phyloP scores from a whole-genome alignment of 495 filamentous ascomycete species.

The Neurospora cerealis region DNA sequence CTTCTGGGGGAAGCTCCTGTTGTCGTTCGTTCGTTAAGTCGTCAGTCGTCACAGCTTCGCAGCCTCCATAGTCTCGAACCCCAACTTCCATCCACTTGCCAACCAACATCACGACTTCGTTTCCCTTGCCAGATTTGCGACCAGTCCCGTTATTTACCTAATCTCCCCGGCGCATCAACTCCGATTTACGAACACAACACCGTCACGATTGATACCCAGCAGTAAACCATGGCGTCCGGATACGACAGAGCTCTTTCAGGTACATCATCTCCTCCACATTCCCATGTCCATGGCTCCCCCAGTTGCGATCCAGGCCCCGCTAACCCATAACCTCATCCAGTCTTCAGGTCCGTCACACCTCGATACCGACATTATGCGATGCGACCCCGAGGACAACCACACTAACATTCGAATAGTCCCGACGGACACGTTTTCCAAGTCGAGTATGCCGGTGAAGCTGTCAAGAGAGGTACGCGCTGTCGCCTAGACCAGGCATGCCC shows the following conservation, averaged over 20 bases:
- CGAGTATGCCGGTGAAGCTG: constrained; percentile 97
- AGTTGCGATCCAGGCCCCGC: constrained; percentile 9
- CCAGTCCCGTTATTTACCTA: background rate
- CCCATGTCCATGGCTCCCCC: constrained; percentile 1
- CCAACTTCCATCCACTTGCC: background rate
- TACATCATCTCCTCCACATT: constrained; percentile 36
- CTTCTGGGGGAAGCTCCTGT: constrained; percentile 3
- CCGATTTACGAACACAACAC: constrained; percentile 2
- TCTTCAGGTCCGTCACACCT: constrained; percentile 52
- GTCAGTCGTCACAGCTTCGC: constrained; percentile 15
- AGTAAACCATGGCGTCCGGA: constrained; percentile 61
- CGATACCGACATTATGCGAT: background rate
- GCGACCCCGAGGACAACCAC: background rate
- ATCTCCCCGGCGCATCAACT: constrained; percentile 1
- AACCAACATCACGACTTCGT: background rate
- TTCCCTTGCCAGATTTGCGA: background rate
- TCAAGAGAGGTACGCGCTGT: constrained; percentile 71
- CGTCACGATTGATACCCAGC: background rate
- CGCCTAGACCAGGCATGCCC: background rate
- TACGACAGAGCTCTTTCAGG: constrained; percentile 93
- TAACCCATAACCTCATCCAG: constrained; percentile 36
- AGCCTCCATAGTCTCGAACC: constrained; percentile 10
- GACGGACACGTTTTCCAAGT: constrained; percentile 99
- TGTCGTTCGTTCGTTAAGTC: background rate
- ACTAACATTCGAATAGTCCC: constrained; percentile 48